Conservation (phyloP, 1,284 basidiomycete genomes). For the Tilletia caries region DNA sequence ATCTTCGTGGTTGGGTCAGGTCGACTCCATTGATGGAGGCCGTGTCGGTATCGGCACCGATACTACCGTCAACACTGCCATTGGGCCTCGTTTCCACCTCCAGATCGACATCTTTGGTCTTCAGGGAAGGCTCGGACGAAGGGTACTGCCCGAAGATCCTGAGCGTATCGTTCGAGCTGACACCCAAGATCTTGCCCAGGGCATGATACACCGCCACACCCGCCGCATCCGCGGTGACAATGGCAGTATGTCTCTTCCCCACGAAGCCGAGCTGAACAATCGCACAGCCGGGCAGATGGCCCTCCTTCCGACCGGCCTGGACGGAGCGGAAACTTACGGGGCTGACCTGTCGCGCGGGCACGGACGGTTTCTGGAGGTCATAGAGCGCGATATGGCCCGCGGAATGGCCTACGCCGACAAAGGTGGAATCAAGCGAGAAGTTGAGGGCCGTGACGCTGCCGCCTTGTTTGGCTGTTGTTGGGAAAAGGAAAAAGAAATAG, state of each 20-base stretch:
- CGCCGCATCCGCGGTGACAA: conserved; percentile 83
- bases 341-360: conserved; percentile 64
- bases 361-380: conserved; percentile 68
- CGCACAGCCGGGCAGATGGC: conserved; percentile 79
- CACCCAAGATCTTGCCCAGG: conserved; percentile 87
- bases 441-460: conserved; percentile 86
- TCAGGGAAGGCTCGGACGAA: background rate
- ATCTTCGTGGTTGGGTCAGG: background rate
- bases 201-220: conserved; percentile 95
- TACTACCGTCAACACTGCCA: background rate
- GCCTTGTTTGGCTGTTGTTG: conserved; percentile 60
- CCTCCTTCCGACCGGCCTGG: conserved; percentile 80
- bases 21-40: background rate
- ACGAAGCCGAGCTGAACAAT: conserved; percentile 85
- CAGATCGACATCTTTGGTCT: conserved; percentile 22
- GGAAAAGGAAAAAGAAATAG: too few species aligned
- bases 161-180: conserved; percentile 90
- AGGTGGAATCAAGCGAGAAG: conserved; percentile 89
- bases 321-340: conserved; percentile 69
- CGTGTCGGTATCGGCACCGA: conserved; percentile 19
- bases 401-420: conserved; percentile 81
- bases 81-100: conserved; percentile 23
- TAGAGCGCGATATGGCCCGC: conserved; percentile 83
- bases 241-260: conserved; percentile 87
- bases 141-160: conserved; percentile 85